These are phyloP conservation scores for Neobulgaria alba DNA, from an alignment of 2,329 filamentous ascomycete species.

Conservation along the genomic window DNA sequence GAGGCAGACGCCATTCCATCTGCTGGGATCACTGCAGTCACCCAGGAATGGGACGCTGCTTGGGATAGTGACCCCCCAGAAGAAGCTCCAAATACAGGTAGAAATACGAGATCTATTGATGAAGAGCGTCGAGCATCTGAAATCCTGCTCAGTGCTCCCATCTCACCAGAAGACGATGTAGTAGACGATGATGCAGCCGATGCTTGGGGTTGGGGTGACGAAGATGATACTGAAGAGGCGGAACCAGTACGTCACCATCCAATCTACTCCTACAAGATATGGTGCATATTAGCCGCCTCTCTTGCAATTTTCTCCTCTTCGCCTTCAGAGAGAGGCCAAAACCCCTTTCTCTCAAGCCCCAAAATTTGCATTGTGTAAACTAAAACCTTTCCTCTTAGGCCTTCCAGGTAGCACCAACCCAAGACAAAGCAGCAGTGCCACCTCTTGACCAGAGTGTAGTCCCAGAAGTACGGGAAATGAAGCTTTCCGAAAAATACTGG, in stretches of 20 bases:
- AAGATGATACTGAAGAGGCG: slow-evolving; percentile 38
- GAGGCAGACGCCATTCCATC: slow-evolving; percentile 58
- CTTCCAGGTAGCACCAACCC: too few relatives aligned
- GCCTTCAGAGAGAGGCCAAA: too few relatives aligned
- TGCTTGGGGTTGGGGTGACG: slow-evolving; percentile 76
- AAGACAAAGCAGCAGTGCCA: too few relatives aligned
- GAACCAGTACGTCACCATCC: slow-evolving; percentile 20
- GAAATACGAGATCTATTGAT: slow-evolving; percentile 19
- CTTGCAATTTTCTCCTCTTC: too few relatives aligned
- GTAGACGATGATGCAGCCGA: slow-evolving; percentile 31
- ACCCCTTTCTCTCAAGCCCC: too few relatives aligned
- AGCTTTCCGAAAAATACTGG: slow-evolving; percentile 76
- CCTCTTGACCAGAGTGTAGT: too few relatives aligned
- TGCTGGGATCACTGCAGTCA: slow-evolving; percentile 33
- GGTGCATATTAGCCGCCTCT: too few relatives aligned
- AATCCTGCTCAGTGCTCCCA: not conserved
- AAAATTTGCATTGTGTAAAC: too few relatives aligned
- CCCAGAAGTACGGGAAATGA: slow-evolving; percentile 46
- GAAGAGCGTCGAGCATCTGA: slow-evolving; percentile 15
- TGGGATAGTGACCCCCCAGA: slow-evolving; percentile 69
- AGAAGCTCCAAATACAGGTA: slow-evolving; percentile 27
- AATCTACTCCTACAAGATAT: too few relatives aligned
- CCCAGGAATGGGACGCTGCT: slow-evolving; percentile 63
- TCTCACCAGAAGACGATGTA: slow-evolving; percentile 15
- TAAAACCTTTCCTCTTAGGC: too few relatives aligned